Evolutionary conservation across 306 rosid genomes (phyloP), one percentile per base, ranked within the genome.

Genomic region (Glycyrrhiza uralensis): DNA sequence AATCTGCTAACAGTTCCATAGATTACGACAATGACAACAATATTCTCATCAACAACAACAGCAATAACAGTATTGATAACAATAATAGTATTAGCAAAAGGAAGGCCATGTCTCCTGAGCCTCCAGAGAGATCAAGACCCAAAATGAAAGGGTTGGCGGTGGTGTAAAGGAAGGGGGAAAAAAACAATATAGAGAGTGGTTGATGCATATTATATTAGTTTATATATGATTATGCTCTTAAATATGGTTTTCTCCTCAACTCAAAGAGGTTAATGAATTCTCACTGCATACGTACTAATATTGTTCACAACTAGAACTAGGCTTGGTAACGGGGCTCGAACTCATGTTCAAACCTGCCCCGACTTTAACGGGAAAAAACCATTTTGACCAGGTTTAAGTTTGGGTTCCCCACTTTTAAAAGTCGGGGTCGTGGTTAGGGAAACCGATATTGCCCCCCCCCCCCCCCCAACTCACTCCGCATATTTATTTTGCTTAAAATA

Each of bases 61-160:
- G 13, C 11, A 64, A 44, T 30, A 56, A 1, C 32, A 65, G 4
- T n/a, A n/a, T n/a, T n/a, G n/a, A n/a, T 41, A 64, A 12, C 71
- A 77, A 47, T 33, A 67, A 30, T 69, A 59, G 2, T 10, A 57
- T 81, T 19, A 76, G 81, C 80, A 88, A 84, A 72, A 87, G 90
- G 80, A 93, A 85, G 77, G 89, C 86, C 57, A 68, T 61, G 46
- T 80, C 92, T 61, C 77, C 91, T 3, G 85, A 81, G 23, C 80
- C 89, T 71, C 79, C 85, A 0, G 92, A 90, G 69, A 88, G 93
- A 85, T 71, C 87, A 61, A 85, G 65, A 85, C 83, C 90, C 15
- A 93, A 85, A 79, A 58, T 81, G 69, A 76, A 90, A 75, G 91
- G 84, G 45, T 41, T 84, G 47, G 75, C 78, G 8, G 79, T 76